Percentiles rank a stretch among this genome's conserved stretches.
These are phyloP conservation scores for Barnettozyma sp. DNA, from an alignment of 805 yeast genomes.

Conservation along the genomic window DNA sequence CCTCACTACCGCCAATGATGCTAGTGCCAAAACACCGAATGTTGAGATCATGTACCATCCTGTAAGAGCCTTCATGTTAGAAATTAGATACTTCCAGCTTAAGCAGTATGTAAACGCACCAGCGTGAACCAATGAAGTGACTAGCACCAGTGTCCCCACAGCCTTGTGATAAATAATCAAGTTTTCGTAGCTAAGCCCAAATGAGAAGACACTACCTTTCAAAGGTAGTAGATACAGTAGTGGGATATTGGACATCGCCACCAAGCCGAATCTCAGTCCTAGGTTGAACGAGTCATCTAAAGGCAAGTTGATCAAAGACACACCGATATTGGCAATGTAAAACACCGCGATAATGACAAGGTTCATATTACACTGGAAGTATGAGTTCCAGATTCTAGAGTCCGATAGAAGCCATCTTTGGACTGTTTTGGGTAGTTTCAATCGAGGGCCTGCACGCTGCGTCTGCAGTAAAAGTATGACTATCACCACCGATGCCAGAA, in stretches of 20 bases:
- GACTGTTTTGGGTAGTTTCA: neutral
- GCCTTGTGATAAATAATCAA: constrained; percentile 22
- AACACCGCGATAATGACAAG: constrained; percentile 11
- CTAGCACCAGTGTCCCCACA: constrained; percentile 17
- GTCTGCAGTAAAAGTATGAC: constrained; percentile 1
- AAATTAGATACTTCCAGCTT: constrained; percentile 18
- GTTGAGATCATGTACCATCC: constrained; percentile 14
- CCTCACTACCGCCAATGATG: constrained; percentile 15
- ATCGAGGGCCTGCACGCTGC: neutral
- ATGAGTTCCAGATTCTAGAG: constrained; percentile 9
- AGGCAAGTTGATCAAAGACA: constrained; percentile 16
- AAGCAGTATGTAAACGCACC: constrained; percentile 15
- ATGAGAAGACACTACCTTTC: constrained; percentile 20
- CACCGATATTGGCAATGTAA: constrained; percentile 13
- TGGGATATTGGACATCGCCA: constrained; percentile 23
- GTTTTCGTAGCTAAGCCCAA: constrained; percentile 22
- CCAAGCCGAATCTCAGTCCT: constrained; percentile 22
- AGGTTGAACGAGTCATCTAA: constrained; percentile 21
- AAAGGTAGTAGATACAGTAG: constrained; percentile 23
- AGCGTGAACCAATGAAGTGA: constrained; percentile 17
- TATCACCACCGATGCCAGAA: constrained; percentile 5
- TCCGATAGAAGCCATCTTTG: constrained; percentile 4
- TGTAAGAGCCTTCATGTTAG: constrained; percentile 8
- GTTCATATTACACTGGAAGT: constrained; percentile 16
- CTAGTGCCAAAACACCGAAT: constrained; percentile 12